Conservation (phyloP, 352 stramenopile species). For the Phytophthora sp. region DNA sequence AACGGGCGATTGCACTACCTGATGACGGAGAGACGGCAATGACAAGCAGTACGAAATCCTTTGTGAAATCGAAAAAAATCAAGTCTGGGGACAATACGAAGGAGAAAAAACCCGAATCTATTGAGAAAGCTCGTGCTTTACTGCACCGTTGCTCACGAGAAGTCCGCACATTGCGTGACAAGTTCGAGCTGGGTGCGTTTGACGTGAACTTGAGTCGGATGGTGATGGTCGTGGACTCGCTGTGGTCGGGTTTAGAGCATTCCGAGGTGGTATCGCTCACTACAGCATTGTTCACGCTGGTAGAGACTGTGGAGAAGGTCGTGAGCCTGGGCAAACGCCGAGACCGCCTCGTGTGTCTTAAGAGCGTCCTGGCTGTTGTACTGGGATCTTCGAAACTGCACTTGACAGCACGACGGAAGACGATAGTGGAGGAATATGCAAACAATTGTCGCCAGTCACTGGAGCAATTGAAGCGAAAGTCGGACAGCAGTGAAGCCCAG, state of each 20-base stretch:
- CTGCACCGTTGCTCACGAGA: conserved; percentile 37
- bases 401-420: conserved; percentile 35
- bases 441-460: conserved; percentile 54
- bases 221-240: conserved; percentile 51
- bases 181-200: conserved; percentile 48
- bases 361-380: conserved; percentile 49
- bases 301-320: conserved; percentile 56
- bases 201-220: conserved; percentile 53
- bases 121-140: conserved; percentile 36
- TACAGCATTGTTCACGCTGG: conserved; percentile 45
- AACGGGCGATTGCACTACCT: conserved; percentile 24
- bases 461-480: conserved; percentile 33
- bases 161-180: conserved; percentile 43
- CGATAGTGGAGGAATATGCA: conserved; percentile 49
- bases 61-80: conserved; percentile 5
- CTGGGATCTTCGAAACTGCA: conserved; percentile 33
- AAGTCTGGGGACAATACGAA: conserved; percentile 2
- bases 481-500: conserved; percentile 2
- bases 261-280: conserved; percentile 44
- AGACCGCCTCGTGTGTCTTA: conserved; percentile 58
- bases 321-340: conserved; percentile 37
- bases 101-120: conserved; percentile 19
- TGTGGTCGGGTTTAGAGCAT: conserved; percentile 45
- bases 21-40: conserved; percentile 20
- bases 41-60: neutral